Evolutionary conservation across 2,329 filamentous ascomycete species (phyloP).

Genomic region (Fusarium sp.): DNA sequence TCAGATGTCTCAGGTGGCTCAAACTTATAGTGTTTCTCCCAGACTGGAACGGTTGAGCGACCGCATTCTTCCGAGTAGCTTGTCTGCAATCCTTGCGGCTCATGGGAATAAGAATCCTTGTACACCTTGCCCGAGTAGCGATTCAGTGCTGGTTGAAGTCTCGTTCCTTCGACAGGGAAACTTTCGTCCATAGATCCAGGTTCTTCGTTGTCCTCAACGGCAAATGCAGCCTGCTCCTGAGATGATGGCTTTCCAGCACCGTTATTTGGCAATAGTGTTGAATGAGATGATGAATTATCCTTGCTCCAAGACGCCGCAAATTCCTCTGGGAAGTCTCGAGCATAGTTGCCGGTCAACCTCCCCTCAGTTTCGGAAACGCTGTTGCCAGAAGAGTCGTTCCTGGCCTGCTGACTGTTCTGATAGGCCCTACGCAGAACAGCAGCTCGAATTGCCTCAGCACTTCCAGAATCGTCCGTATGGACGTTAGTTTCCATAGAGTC

Average conservation of each 20-base stretch:
- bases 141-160: constrained; percentile 49
- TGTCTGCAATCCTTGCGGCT: constrained; percentile 61
- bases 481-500: constrained; percentile 33
- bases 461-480: constrained; percentile 40
- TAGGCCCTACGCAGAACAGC: constrained; percentile 47
- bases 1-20: not conserved
- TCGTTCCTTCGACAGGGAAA: constrained; percentile 48
- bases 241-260: not conserved
- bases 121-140: constrained; percentile 32
- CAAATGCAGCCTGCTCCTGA: not conserved
- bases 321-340: constrained; percentile 65
- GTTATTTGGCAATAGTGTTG: constrained; percentile 42
- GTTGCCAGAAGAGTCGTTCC: constrained; percentile 11
- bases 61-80: constrained; percentile 59
- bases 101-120: constrained; percentile 56
- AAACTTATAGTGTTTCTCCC: constrained; percentile 49
- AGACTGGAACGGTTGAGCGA: constrained; percentile 49
- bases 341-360: constrained; percentile 60
- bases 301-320: constrained; percentile 58
- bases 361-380: constrained; percentile 13
- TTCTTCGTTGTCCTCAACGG: constrained; percentile 47
- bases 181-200: constrained; percentile 56
- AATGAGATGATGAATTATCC: constrained; percentile 43
- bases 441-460: constrained; percentile 49
- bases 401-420: constrained; percentile 31